phyloP scores from a whole-genome alignment of 768 basidiomycete genomes.

The Boletus huronensis region DNA sequence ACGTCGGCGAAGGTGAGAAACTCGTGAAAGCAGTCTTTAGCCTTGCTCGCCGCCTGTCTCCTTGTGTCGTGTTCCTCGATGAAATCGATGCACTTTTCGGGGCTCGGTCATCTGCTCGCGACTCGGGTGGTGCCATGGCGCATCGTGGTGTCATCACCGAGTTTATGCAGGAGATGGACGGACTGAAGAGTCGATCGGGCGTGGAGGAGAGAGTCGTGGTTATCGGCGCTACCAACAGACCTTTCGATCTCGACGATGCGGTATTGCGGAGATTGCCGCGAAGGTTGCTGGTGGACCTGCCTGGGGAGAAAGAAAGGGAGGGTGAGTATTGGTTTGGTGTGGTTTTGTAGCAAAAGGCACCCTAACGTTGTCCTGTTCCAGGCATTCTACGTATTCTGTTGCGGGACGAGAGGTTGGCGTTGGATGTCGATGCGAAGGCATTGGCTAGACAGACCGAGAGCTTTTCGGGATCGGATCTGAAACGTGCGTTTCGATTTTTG shows the following conservation, averaged over 20 bases:
- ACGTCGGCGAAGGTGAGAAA: constrained; percentile 88
- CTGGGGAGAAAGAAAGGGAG: constrained; percentile 79
- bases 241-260: constrained; percentile 89
- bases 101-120: constrained; percentile 72
- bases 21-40: constrained; percentile 87
- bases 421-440: constrained; percentile 56
- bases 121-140: constrained; percentile 75
- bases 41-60: constrained; percentile 79
- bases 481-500: constrained; percentile 55
- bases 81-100: constrained; percentile 94
- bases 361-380: constrained; percentile 29
- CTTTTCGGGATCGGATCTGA: constrained; percentile 93
- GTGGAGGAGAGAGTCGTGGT: constrained; percentile 81
- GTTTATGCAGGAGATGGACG: constrained; percentile 98
- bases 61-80: constrained; percentile 92
- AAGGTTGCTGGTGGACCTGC: constrained; percentile 83
- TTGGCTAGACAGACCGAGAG: constrained; percentile 74
- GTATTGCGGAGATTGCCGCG: constrained; percentile 86
- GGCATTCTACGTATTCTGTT: constrained; percentile 87
- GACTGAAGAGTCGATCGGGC: constrained; percentile 55
- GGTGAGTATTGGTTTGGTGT: constrained; percentile 44
- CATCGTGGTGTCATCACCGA: constrained; percentile 88
- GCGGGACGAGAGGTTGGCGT: constrained; percentile 68
- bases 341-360: not conserved
- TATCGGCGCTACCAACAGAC: constrained; percentile 92